Conservation (phyloP, 1,139 yeast genomes). For the Blastobotrys ciferrii region DNA sequence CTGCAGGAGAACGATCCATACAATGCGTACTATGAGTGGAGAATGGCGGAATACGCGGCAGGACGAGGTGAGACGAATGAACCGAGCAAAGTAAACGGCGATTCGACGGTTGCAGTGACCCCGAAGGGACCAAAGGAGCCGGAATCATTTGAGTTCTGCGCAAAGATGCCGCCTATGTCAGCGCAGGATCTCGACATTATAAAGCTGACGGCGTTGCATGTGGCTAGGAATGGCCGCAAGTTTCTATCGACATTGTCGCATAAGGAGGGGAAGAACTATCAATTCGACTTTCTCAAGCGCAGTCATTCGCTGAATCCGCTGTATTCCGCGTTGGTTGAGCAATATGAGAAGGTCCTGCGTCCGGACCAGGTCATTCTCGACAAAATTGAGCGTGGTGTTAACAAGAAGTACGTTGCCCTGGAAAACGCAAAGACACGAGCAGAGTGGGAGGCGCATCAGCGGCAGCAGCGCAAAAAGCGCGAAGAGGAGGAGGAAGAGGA, state of each 20-base stretch:
- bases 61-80: conserved; percentile 23
- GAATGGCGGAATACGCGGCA: conserved; percentile 31
- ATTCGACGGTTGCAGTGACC: conserved; percentile 10
- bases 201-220: conserved; percentile 68
- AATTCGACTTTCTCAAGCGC: conserved; percentile 65
- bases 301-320: conserved; percentile 60
- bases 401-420: conserved; percentile 42
- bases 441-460: conserved; percentile 46
- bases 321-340: conserved; percentile 53
- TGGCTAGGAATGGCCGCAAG: conserved; percentile 53
- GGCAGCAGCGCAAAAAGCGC: conserved; percentile 34
- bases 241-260: conserved; percentile 45
- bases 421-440: conserved; percentile 58
- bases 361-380: conserved; percentile 23
- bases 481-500: conserved; percentile 41
- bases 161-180: conserved; percentile 56
- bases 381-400: conserved; percentile 26
- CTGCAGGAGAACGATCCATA: conserved; percentile 53
- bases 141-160: conserved; percentile 45
- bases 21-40: conserved; percentile 55
- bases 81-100: conserved; percentile 5
- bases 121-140: conserved; percentile 34
- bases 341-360: conserved; percentile 49
- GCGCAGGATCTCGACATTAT: conserved; percentile 65
- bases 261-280: conserved; percentile 46